Evolutionary conservation across 2,329 filamentous ascomycete genomes (phyloP).

Genomic region (Paecilomyces fulvus): DNA sequence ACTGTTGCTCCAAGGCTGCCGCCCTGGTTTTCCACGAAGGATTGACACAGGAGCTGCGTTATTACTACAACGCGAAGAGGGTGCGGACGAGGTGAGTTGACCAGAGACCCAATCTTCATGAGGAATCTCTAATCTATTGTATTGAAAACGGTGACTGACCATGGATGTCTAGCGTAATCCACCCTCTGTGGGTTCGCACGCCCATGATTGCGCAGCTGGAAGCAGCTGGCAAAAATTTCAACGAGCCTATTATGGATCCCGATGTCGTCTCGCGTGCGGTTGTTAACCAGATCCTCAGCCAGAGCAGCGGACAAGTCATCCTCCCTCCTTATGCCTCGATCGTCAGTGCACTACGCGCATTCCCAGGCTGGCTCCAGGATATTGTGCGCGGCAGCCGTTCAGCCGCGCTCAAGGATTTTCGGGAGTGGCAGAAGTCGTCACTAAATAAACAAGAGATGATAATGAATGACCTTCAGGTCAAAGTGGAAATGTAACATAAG

Average conservation of each 20-base stretch:
- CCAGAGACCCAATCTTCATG: not conserved
- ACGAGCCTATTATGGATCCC: conserved; percentile 26
- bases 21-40: conserved; percentile 48
- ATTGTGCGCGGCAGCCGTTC: conserved; percentile 19
- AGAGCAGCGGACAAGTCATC: conserved; percentile 42
- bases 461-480: not conserved
- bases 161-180: conserved; percentile 18
- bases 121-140: not conserved
- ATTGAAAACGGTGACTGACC: conserved; percentile 1
- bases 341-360: conserved; percentile 19
- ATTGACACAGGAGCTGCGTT: conserved; percentile 28
- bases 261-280: conserved; percentile 40
- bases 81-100: conserved; percentile 28
- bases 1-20: conserved; percentile 44
- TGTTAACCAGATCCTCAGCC: conserved; percentile 42
- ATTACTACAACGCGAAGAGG: conserved; percentile 27
- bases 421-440: conserved; percentile 4
- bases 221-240: conserved; percentile 21
- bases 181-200: conserved; percentile 41
- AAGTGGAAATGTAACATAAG: too few species aligned
- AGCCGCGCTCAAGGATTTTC: conserved; percentile 14
- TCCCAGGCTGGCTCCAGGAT: conserved; percentile 43
- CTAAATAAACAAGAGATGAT: not conserved
- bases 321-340: conserved; percentile 31
- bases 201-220: conserved; percentile 35